Evolutionary conservation across 495 filamentous ascomycete species (phyloP), one percentile per base, ranked within the genome.

Genomic region (Baudoinia panamericana): DNA sequence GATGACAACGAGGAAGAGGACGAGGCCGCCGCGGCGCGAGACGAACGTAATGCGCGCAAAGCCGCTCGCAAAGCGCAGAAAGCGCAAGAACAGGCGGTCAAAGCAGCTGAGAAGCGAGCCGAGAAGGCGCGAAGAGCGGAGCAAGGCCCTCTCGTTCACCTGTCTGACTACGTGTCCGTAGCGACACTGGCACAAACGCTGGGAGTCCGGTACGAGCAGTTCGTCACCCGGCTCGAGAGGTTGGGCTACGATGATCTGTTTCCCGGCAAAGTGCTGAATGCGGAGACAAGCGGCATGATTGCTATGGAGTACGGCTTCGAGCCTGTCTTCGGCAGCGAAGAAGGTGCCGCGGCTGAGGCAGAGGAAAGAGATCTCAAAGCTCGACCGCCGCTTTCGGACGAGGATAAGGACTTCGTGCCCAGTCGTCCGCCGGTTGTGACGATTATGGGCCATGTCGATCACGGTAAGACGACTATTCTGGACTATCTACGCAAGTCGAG

Each of bases 371-470:
- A 97, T 54, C 63, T 99, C 10, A 68, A 71, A 47, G 71, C 85
- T n/a, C 62, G 72, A 5, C 80, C 82, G 11, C 18, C 43, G 0
- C 66, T 72, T 4, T 54, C 59, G 11, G 67, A 75, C 5, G 76
- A 82, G 50, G 85, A 95, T 51, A 71, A 69, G 20, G 78, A 80
- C 1, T 43, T 58, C 5, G 58, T 93, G 29, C 86, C 85, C 1
- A 51, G 65, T 5, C 72, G 92, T 28, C 88, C 92, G 6, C 92
- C 92, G 4, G 82, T 99, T 11, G 90, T 99, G 28, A 99, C 92
- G 11, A 96, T 99, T 56, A 99, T 99, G 92, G 92, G 92, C 5
- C 92, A 99, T 50, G 92, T 99, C 51, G 92, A 99, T 56, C 92
- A 99, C 58, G 92, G 92, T 21, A 99, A 99, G 65, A 99, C 92